These are phyloP conservation scores for Rhododendron williamsianum DNA, from an alignment of 148 eudicot species.

Conservation along the genomic window DNA sequence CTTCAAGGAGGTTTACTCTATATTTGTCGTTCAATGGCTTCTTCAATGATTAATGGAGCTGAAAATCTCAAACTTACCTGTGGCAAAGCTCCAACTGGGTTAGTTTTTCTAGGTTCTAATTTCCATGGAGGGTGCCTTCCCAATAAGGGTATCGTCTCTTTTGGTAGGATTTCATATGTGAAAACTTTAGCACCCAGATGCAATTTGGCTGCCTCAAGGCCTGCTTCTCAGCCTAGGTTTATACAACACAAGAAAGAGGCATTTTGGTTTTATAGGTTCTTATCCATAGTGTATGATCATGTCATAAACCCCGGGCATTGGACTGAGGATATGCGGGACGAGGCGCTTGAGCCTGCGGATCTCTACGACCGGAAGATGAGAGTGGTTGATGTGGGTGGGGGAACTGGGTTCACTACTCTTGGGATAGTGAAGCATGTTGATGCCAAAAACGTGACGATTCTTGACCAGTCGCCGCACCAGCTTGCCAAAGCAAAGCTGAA, in stretches of 20 bases:
- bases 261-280: constrained; percentile 82
- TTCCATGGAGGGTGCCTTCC: constrained; percentile 31
- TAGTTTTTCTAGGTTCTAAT: constrained; percentile 40
- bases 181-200: constrained; percentile 47
- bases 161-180: constrained; percentile 13
- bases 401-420: constrained; percentile 80
- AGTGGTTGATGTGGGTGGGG: constrained; percentile 91
- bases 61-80: constrained; percentile 37
- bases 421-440: constrained; percentile 81
- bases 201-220: constrained; percentile 63
- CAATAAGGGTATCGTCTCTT: constrained; percentile 25
- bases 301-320: constrained; percentile 80
- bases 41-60: constrained; percentile 56
- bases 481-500: constrained; percentile 79
- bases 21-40: constrained; percentile 41
- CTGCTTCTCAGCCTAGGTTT: constrained; percentile 84
- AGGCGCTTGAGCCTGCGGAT: constrained; percentile 82
- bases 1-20: not conserved
- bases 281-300: constrained; percentile 75
- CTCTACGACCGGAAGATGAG: constrained; percentile 42
- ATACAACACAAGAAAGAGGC: constrained; percentile 89
- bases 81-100: constrained; percentile 29
- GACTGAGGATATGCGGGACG: constrained; percentile 90
- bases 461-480: constrained; percentile 92
- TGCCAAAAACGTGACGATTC: constrained; percentile 91